These are phyloP conservation scores for Phalaenopsis hybrid DNA, from an alignment of 116 monocot species.

Conservation along the genomic window DNA sequence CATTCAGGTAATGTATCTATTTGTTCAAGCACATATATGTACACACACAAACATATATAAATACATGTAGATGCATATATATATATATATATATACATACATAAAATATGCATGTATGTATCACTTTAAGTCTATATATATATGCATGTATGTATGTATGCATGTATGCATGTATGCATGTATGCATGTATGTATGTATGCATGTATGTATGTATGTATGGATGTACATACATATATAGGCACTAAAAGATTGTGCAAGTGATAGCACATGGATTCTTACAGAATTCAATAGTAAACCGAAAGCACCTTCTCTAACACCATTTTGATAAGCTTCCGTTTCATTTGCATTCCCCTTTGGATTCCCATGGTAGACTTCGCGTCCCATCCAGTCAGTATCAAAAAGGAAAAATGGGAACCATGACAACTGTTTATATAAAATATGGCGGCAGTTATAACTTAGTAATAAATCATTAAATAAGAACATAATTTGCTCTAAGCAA, in stretches of 20 bases:
- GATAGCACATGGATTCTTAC: slow-evolving; percentile 42
- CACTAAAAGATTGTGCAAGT: background rate
- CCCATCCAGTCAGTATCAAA: slow-evolving; percentile 99
- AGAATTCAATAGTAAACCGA: slow-evolving; percentile 91
- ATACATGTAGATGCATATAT: too few relatives aligned
- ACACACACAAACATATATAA: too few relatives aligned
- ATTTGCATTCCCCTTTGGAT: slow-evolving; percentile 58
- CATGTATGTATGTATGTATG: too few relatives aligned
- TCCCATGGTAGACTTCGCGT: slow-evolving; percentile 85
- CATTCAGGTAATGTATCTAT: slow-evolving; percentile 2
- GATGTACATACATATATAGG: too few relatives aligned
- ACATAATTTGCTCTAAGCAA: background rate
- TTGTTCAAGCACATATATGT: background rate
- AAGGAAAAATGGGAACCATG: slow-evolving; percentile 99
- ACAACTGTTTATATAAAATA: slow-evolving; percentile 39
- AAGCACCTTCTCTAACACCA: slow-evolving; percentile 90
- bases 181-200: background rate
- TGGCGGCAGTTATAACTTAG: background rate
- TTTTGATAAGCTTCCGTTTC: slow-evolving; percentile 49
- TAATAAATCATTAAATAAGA: background rate
- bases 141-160: too few relatives aligned
- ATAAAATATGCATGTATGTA: too few relatives aligned
- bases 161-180: too few relatives aligned
- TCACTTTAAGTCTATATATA: too few relatives aligned
- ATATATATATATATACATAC: too few relatives aligned